These are phyloP conservation scores for Boletus patriciae DNA, from an alignment of 768 basidiomycete species.

Conservation along the genomic window DNA sequence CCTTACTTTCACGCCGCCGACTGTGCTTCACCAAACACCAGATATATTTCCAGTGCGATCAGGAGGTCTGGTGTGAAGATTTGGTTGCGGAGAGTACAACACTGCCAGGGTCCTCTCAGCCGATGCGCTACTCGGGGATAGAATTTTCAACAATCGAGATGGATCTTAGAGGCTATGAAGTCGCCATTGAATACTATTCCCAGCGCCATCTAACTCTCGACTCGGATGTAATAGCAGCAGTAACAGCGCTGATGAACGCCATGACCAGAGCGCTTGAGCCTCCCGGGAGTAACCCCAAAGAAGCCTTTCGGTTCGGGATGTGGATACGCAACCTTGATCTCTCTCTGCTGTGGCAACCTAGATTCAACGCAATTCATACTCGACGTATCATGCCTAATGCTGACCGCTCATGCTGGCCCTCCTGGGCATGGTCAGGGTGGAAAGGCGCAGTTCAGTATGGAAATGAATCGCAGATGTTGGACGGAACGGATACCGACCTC, in stretches of 20 bases:
- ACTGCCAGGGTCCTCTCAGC: background rate
- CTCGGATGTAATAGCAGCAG: conserved; percentile 16
- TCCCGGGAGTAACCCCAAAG: background rate
- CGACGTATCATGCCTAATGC: conserved; percentile 5
- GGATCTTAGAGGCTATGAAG: conserved; percentile 4
- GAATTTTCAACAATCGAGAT: background rate
- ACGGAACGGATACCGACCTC: background rate
- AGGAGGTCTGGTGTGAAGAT: conserved; percentile 26
- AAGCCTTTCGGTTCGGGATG: conserved; percentile 2
- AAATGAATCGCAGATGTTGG: background rate
- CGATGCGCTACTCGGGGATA: conserved; percentile 1
- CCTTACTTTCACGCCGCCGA: conserved; percentile 21
- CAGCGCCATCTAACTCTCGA: conserved; percentile 11
- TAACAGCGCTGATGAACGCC: conserved; percentile 4
- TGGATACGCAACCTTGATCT: conserved; percentile 10
- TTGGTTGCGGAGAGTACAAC: conserved; percentile 18
- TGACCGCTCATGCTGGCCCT: conserved; percentile 12
- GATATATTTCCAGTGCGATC: conserved; percentile 22
- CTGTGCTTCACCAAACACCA: conserved; percentile 23
- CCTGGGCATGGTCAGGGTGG: conserved; percentile 31
- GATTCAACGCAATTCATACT: background rate
- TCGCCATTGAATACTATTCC: conserved; percentile 12
- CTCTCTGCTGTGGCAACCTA: conserved; percentile 27
- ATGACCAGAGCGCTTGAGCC: conserved; percentile 1
- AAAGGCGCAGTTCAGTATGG: conserved; percentile 18